Base-by-base conservation (phyloP, 2,329 filamentous ascomycete species). In the Aspergillus phoenicis region DNA sequence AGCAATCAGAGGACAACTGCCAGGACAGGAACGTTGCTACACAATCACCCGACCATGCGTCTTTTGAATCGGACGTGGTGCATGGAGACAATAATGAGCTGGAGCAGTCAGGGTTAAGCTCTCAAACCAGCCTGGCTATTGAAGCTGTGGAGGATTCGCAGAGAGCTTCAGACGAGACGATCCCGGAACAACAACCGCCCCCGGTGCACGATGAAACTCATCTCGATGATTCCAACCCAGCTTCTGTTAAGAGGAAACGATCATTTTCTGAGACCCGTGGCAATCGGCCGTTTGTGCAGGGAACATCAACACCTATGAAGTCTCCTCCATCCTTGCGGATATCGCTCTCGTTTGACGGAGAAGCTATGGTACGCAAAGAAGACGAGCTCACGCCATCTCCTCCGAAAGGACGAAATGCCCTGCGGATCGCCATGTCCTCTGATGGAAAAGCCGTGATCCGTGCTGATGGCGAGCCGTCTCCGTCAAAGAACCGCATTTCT, bases 361-460 rank as follows among this genome's bases (percentile, higher is more conserved):
- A 78, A 52, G 74, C 74, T 10, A 71, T 75, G 66, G 72, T 77
- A 11, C 68, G 73, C 20, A 75, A 74, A 57, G 71, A 77, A 59
- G 74, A 70, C 36, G 76, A 79, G 63, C 66, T 73, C 55, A 78
- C 77, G 1, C 76, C 77, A 13, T 78, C 77, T 5, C 75, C 75
- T 28, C 73, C 77, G 22, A 77, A 79, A 61, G 66, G 76, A 54
- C 71, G 75, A 30, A 75, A 76, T 52, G 84, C 85, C 28, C 84
- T 96, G 60, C 88, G 92, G 52, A 83, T 97, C 28, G 92, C 91
- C 1, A 87, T 95, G 71, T 95, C 91, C 17, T 84, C 93, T 33
- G 92, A 97, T 71, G 94, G 94, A 66, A 94, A 93, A 72, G 94
- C 94, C n/a, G 90, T 94, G 70, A 83, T 97, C 55, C 86, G 93